Percentiles rank a stretch among this genome's conserved stretches.
Evolutionary conservation across 2,329 filamentous ascomycete species (phyloP).

Genomic region (Teratosphaeria nubilosa): DNA sequence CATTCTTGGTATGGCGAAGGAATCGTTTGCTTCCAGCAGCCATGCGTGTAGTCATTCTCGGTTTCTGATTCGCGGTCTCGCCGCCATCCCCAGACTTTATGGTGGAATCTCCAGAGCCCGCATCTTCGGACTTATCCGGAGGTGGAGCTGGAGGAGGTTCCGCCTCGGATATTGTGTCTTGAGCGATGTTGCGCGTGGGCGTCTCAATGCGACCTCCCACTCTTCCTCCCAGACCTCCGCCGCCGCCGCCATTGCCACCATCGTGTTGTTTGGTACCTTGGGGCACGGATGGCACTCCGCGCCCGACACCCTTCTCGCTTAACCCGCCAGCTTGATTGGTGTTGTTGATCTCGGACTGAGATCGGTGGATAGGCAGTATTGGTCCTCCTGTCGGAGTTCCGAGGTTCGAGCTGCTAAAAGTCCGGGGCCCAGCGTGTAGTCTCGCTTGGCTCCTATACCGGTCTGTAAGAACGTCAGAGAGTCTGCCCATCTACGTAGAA

Average conservation of each 20-base stretch:
- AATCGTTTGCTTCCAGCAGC: conserved; percentile 43
- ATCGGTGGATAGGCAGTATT: conserved; percentile 20
- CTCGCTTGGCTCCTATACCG: conserved; percentile 42
- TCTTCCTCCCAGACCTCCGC: conserved; percentile 22
- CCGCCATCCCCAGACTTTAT: conserved; percentile 28
- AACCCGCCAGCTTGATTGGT: conserved; percentile 24
- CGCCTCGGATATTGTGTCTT: conserved; percentile 12
- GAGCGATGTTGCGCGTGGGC: conserved; percentile 14
- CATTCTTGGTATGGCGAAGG: conserved; percentile 46
- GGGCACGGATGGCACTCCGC: conserved; percentile 16
- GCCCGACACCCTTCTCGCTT: conserved; percentile 16
- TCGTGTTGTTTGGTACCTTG: conserved; percentile 7
- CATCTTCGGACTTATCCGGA: conserved; percentile 37
- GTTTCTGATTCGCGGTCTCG: conserved; percentile 26
- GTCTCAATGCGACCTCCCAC: conserved; percentile 17
- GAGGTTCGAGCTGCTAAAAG: conserved; percentile 7
- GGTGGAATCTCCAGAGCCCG: conserved; percentile 45
- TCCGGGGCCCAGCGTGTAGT: conserved; percentile 25
- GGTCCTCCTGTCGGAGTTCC: conserved; percentile 20
- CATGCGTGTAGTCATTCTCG: conserved; percentile 40
- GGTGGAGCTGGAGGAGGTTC: conserved; percentile 28
- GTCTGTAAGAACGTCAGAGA: conserved; percentile 42
- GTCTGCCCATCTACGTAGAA: conserved; percentile 43
- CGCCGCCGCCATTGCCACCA: conserved; percentile 3
- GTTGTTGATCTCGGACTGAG: conserved; percentile 12